These are phyloP conservation scores for Cenchrus fungigraminus DNA, from an alignment of 176 grass and related monocot species.

Conservation along the genomic window DNA sequence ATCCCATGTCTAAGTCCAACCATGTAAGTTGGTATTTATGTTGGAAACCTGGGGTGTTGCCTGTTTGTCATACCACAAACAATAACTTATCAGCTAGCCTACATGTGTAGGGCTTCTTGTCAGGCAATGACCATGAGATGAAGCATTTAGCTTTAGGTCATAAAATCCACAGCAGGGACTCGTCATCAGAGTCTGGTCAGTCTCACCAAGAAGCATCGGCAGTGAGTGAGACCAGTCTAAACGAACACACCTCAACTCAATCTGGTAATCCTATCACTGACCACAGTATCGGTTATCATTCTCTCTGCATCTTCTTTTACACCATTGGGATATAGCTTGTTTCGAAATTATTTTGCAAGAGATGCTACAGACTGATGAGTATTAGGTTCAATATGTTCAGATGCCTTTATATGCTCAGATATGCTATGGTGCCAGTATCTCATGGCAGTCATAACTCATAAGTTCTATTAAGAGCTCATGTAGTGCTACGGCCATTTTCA, in stretches of 20 bases:
- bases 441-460: constrained; percentile 26
- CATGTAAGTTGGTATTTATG: constrained; percentile 49
- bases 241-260: constrained; percentile 56
- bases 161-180: constrained; percentile 51
- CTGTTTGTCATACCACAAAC: constrained; percentile 23
- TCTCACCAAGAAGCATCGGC: constrained; percentile 73
- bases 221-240: constrained; percentile 65
- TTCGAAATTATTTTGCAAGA: constrained; percentile 12
- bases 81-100: constrained; percentile 37
- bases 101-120: constrained; percentile 49
- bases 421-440: constrained; percentile 2
- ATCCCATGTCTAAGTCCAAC: constrained; percentile 49
- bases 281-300: constrained; percentile 12
- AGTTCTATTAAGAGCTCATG: constrained; percentile 6
- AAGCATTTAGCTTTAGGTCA: constrained; percentile 55
- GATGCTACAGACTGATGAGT: constrained; percentile 10
- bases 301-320: not conserved
- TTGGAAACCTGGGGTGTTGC: constrained; percentile 43
- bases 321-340: not conserved
- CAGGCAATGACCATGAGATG: constrained; percentile 45
- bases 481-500: not conserved
- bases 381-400: constrained; percentile 8
- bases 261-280: constrained; percentile 61
- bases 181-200: constrained; percentile 54
- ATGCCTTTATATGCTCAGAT: constrained; percentile 11